Evolutionary conservation across 768 basidiomycete genomes (phyloP), one percentile per base, ranked within the genome.

Genomic region (Hemileccinum rubropunctum): DNA sequence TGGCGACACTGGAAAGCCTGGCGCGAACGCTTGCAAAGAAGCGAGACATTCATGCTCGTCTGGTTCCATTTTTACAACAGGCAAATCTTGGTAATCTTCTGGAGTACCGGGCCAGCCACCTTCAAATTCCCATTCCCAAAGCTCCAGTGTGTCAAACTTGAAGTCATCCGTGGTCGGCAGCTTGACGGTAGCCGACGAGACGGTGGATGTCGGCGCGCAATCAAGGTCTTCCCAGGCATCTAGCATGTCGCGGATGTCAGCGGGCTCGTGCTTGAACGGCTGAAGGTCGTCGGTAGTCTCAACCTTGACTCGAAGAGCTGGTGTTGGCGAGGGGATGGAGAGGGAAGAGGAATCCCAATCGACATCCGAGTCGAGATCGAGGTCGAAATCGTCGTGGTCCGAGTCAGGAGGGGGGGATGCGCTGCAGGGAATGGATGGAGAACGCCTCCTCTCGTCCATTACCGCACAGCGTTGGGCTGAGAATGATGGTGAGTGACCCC

Each of bases 401-500:
- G 76, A 86, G 57, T 88, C 85, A 4, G 87, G 87, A 12, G 87
- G 87, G 1, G 82, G 84, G 0, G 87, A 86, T 12, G 81, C 80
- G 36, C 79, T 83, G 62, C 71, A 73, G 3, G 81, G 70, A 14
- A 82, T 67, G 8, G 84, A 84, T 7, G 82, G 78, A 1, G 83
- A 83, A 34, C 82, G 83, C 50, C 76, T 77, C 57, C 66, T 73
- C 37, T 58, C 52, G 17, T 52, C 54, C 15, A 14, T 26, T 11
- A 18, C 34, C 47, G 59, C 57, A 55, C 65, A 43, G 15, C 59
- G 62, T 42, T 61, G 60, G 17, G 47, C 51, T 28, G 54, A 47
- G 36, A 66, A 63, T 36, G 62, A 68, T 54, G 60, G 61, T 28
- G 64, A 51, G 46, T 63, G 58, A 63, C 69, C 53, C 13, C 58